Percentiles rank a stretch among this genome's conserved stretches.
These are phyloP conservation scores for Coemansia sp. DNA, from an alignment of 371 early-diverging fungal genomes.

Conservation along the genomic window DNA sequence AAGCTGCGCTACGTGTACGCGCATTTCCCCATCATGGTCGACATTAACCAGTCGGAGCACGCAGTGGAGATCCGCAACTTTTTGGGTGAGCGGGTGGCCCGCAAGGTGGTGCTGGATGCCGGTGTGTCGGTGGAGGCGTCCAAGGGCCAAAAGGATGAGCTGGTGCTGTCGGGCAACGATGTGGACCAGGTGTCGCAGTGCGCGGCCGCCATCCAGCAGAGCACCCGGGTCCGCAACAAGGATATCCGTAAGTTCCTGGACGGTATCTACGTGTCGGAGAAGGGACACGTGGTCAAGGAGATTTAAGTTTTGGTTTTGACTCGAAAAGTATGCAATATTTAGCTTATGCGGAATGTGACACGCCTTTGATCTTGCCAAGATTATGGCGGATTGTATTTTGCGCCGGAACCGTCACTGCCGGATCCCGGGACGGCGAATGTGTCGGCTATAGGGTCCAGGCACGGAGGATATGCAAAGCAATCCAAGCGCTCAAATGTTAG, in stretches of 20 bases:
- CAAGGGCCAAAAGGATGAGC: slow-evolving; percentile 93
- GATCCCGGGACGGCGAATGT: too few species aligned
- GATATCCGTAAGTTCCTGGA: slow-evolving; percentile 99
- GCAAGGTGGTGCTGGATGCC: slow-evolving; percentile 86
- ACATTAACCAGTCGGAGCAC: slow-evolving; percentile 77
- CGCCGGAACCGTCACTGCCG: too few species aligned
- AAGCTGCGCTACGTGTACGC: slow-evolving; percentile 99
- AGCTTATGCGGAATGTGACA: too few species aligned
- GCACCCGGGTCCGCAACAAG: slow-evolving; percentile 85
- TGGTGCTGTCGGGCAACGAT: slow-evolving; percentile 95
- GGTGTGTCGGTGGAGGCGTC: slow-evolving; percentile 89
- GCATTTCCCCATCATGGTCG: slow-evolving; percentile 99
- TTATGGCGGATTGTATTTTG: too few species aligned
- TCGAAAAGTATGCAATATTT: too few species aligned
- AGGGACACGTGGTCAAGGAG: slow-evolving; percentile 54
- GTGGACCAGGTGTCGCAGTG: slow-evolving; percentile 98
- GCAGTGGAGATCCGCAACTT: slow-evolving; percentile 99
- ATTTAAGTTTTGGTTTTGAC: background rate
- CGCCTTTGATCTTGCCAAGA: too few species aligned
- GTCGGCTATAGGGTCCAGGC: too few species aligned
- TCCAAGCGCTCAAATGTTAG: too few species aligned
- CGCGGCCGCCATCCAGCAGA: slow-evolving; percentile 89
- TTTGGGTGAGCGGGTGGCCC: slow-evolving; percentile 97
- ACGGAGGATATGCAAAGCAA: too few species aligned
- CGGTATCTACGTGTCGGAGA: slow-evolving; percentile 98